phyloP scores from a whole-genome alignment of 192 early-diverging fungal genomes.

The Podila verticillata region DNA sequence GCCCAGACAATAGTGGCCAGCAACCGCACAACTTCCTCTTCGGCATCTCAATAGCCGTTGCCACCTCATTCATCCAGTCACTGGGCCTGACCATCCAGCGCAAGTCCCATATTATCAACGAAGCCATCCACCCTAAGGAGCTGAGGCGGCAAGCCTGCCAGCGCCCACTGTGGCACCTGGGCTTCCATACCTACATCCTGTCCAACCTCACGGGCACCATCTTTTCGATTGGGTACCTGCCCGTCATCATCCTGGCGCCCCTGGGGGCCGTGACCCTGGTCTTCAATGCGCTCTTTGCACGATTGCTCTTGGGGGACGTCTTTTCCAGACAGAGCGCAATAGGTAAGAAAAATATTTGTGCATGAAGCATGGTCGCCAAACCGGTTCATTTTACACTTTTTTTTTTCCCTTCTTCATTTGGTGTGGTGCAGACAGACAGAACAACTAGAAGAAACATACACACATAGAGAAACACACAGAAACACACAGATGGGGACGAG shows the following conservation, averaged over 20 bases:
- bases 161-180: slow-evolving; percentile 72
- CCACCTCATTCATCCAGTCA: slow-evolving; percentile 76
- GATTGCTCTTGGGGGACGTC: slow-evolving; percentile 66
- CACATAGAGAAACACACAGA: no score
- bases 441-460: no score
- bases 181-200: slow-evolving; percentile 71
- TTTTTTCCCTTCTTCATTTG: not conserved
- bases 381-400: not conserved
- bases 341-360: slow-evolving; percentile 37
- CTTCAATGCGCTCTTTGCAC: slow-evolving; percentile 81
- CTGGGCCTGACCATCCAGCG: slow-evolving; percentile 81
- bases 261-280: slow-evolving; percentile 78
- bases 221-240: slow-evolving; percentile 79
- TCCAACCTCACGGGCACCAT: slow-evolving; percentile 77
- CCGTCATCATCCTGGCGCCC: slow-evolving; percentile 81
- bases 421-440: not conserved
- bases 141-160: slow-evolving; percentile 58
- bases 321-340: slow-evolving; percentile 68
- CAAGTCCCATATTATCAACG: slow-evolving; percentile 74
- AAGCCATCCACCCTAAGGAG: slow-evolving; percentile 60
- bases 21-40: slow-evolving; percentile 45
- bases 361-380: not conserved
- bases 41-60: slow-evolving; percentile 69
- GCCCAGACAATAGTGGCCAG: not conserved
- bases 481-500: no score